phyloP scores from a whole-genome alignment of 2,329 filamentous ascomycete genomes.

The Penicillium nordicum region DNA sequence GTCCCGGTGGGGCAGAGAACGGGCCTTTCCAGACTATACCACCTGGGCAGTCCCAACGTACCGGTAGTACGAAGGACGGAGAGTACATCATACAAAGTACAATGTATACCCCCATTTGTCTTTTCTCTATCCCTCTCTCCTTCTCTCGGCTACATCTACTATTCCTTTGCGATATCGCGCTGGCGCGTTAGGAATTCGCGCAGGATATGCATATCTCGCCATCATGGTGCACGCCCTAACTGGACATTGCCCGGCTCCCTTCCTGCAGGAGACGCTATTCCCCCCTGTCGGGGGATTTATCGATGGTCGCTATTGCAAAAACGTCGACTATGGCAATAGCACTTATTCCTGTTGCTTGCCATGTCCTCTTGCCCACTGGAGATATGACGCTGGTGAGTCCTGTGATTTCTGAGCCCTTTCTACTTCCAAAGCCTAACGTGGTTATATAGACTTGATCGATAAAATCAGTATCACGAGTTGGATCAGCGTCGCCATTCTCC shows the following conservation, averaged over 20 bases:
- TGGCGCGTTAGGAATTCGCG: constrained; percentile 20
- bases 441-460: constrained; percentile 45
- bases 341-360: constrained; percentile 75
- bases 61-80: background rate
- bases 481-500: constrained; percentile 71
- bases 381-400: constrained; percentile 55
- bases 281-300: constrained; percentile 60
- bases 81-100: background rate
- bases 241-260: constrained; percentile 65
- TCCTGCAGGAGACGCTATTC: constrained; percentile 63
- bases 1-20: background rate
- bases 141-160: background rate
- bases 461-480: constrained; percentile 71
- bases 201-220: constrained; percentile 17
- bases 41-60: background rate
- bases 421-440: constrained; percentile 9
- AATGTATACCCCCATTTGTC: background rate
- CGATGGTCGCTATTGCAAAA: constrained; percentile 59
- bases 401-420: background rate
- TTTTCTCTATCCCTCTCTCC: background rate
- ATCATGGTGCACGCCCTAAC: constrained; percentile 25
- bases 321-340: constrained; percentile 40
- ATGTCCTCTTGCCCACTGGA: constrained; percentile 80
- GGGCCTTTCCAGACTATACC: background rate
- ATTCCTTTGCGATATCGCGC: constrained; percentile 16